Evolutionary conservation across 768 basidiomycete genomes (phyloP), one percentile per base, ranked within the genome.

Genomic region (Gloeopeniophorella convolvens): DNA sequence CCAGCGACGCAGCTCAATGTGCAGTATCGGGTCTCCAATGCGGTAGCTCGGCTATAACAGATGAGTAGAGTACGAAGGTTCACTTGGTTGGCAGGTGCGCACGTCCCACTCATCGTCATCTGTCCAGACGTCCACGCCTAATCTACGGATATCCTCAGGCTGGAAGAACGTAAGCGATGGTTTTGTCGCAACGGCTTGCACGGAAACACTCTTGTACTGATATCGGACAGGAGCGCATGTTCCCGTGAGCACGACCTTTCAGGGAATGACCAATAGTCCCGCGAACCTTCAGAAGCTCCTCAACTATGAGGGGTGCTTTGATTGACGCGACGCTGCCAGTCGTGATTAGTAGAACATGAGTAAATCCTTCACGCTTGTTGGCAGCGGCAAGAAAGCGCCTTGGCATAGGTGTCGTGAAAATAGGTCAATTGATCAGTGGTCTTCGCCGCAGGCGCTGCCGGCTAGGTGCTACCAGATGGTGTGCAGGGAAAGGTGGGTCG

Each of bases 241-340:
- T 28, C 16, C 26, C 8, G 13, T 33, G 15, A 33, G 12, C 20
- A n/a, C 8, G 13, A n/a, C 5, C 42, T 20, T 20, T 15, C 16
- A 8, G 30, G 7, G 45, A 16, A 33, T 42, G n/a, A 36, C 28
- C 26, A n/a, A n/a, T n/a, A 8, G 13, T 20, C 10, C 4, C 33
- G 76, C 86, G 36, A 44, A 85, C 85, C 55, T 70, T 68, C 35
- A 85, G 70, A 26, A 98, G 73, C 56, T 85, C 85, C 24, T 73
- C 66, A 16, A 90, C 89, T 51, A 99, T 96, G 45, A 96, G 74
- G 4, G 94, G 92, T 1, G 83, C 83, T 62, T 97, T 98, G 63
- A 98, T 79, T 44, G 91, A 91, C 0, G 95, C 94, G 8, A 99
- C 95, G 61, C 89, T 93, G n/a, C 95, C 94, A 0, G 91, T 89